phyloP scores from a whole-genome alignment of 75 land plant species.

The Picea glauca region DNA sequence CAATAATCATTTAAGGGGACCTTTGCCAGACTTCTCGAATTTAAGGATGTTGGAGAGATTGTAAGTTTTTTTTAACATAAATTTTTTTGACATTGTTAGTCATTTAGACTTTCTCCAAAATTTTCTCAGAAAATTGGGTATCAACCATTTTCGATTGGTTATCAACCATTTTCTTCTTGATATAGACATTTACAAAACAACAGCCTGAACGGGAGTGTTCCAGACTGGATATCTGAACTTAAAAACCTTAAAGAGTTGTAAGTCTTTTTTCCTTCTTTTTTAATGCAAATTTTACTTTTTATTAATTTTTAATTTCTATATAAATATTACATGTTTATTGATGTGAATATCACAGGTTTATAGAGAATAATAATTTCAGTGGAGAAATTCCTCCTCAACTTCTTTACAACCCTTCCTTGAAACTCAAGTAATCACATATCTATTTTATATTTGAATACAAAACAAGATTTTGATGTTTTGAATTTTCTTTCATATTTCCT shows the following conservation, averaged over 20 bases:
- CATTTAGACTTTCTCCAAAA: too few relatives aligned
- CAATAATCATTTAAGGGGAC: neutral
- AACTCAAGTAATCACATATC: neutral
- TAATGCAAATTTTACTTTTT: neutral
- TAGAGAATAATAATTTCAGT: constrained; percentile 8
- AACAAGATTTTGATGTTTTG: neutral
- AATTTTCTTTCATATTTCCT: too few relatives aligned
- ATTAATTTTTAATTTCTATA: neutral
- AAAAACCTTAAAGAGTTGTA: neutral
- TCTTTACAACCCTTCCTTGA: neutral
- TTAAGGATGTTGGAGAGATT: neutral
- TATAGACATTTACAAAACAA: neutral
- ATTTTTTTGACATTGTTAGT: too few relatives aligned
- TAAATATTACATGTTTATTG: too few relatives aligned
- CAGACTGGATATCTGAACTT: neutral
- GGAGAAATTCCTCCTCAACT: neutral
- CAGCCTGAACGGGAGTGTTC: neutral
- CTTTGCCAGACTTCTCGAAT: neutral
- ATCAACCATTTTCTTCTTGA: neutral
- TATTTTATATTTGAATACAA: too few relatives aligned
- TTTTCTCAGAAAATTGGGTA: too few relatives aligned
- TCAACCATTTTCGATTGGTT: too few relatives aligned
- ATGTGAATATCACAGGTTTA: neutral
- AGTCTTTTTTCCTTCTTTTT: neutral
- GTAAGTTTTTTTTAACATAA: neutral